Conservation (phyloP, 305 asterid species). For the Fraxinus ornus region DNA sequence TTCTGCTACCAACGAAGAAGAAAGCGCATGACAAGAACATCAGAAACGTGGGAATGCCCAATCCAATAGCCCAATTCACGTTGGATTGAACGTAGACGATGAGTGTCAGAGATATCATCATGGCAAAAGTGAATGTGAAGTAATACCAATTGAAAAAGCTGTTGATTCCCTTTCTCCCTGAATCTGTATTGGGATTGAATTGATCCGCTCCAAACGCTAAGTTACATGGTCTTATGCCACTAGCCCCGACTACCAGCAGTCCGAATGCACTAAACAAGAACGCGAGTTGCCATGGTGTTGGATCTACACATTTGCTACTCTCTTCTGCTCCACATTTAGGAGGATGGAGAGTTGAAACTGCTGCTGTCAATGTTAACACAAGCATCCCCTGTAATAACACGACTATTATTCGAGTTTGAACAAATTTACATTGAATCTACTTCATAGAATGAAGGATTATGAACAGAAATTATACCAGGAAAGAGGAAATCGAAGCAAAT, state of each 20-base stretch:
- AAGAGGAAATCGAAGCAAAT: slow-evolving; percentile 62
- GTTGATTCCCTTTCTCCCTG: slow-evolving; percentile 61
- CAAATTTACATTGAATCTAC: not conserved
- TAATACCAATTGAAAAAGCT: slow-evolving; percentile 89
- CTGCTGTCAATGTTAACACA: slow-evolving; percentile 56
- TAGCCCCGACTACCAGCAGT: slow-evolving; percentile 59
- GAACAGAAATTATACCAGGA: slow-evolving; percentile 40
- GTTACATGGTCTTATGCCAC: slow-evolving; percentile 76
- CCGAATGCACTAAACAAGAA: slow-evolving; percentile 56
- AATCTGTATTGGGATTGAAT: slow-evolving; percentile 66
- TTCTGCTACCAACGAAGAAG: slow-evolving; percentile 57
- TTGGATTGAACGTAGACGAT: slow-evolving; percentile 71
- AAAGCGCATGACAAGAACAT: slow-evolving; percentile 62
- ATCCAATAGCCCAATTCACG: slow-evolving; percentile 69
- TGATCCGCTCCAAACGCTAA: slow-evolving; percentile 84
- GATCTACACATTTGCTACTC: slow-evolving; percentile 38
- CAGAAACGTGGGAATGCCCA: slow-evolving; percentile 56
- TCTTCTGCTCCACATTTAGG: slow-evolving; percentile 44
- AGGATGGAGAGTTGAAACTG: slow-evolving; percentile 54
- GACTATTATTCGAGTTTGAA: not conserved
- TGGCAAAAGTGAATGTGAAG: slow-evolving; percentile 68
- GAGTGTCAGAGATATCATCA: slow-evolving; percentile 62
- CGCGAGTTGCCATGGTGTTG: slow-evolving; percentile 51
- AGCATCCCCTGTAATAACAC: slow-evolving; percentile 45
- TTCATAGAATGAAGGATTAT: not conserved